Conservation (phyloP, 495 filamentous ascomycete genomes). For the Lichenothelia convexa region DNA sequence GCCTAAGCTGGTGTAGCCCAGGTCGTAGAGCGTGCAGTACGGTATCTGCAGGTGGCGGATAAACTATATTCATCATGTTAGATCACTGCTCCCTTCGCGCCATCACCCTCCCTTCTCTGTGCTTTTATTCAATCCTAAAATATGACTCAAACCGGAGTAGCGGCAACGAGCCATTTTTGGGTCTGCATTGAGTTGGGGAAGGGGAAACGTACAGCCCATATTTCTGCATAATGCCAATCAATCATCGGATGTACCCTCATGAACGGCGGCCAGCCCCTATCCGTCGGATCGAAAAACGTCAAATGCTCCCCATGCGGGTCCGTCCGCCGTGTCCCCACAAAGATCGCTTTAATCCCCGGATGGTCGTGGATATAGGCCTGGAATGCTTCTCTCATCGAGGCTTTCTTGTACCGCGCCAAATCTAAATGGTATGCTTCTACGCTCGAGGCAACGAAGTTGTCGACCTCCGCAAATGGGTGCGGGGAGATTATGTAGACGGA, state of each 20-base stretch:
- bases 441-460: constrained; percentile 57
- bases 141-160: too few species aligned
- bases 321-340: constrained; percentile 80
- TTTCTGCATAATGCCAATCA: constrained; percentile 92
- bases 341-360: constrained; percentile 55
- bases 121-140: too few species aligned
- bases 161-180: background rate
- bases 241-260: constrained; percentile 90
- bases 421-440: constrained; percentile 50
- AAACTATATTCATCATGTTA: constrained; percentile 33
- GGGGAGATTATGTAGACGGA: constrained; percentile 74
- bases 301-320: constrained; percentile 74
- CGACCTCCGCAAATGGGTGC: constrained; percentile 69
- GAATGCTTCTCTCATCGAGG: constrained; percentile 68
- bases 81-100: background rate
- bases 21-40: constrained; percentile 76
- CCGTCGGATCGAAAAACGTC: constrained; percentile 67
- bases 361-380: constrained; percentile 50
- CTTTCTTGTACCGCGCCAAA: constrained; percentile 55
- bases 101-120: background rate
- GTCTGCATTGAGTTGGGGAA: background rate
- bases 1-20: constrained; percentile 71
- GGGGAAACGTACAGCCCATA: constrained; percentile 53
- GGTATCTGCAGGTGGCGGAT: constrained; percentile 57
- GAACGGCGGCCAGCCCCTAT: constrained; percentile 79